These are phyloP conservation scores for Amanita jacksonii DNA, from an alignment of 768 basidiomycete genomes.

Conservation along the genomic window DNA sequence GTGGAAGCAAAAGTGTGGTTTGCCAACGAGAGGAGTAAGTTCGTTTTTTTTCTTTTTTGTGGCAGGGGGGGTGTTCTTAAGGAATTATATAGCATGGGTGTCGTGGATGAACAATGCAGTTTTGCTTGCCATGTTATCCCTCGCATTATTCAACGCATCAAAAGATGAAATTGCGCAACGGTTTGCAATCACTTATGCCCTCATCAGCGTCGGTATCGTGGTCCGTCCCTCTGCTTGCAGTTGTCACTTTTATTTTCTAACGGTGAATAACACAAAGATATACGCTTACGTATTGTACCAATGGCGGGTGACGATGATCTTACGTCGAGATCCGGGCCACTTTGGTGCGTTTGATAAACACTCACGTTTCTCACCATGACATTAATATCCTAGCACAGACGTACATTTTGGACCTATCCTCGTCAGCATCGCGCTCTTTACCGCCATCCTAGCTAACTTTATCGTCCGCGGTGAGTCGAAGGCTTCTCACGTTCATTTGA, in stretches of 20 bases:
- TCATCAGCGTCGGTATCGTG: slow-evolving; percentile 64
- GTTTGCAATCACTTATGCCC: slow-evolving; percentile 79
- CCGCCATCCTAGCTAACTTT: slow-evolving; percentile 85
- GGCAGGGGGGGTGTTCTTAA: background rate
- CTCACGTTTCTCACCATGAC: background rate
- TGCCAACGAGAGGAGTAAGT: slow-evolving; percentile 85
- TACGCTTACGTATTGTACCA: slow-evolving; percentile 88
- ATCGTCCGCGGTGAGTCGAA: slow-evolving; percentile 72
- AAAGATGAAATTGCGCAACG: slow-evolving; percentile 57
- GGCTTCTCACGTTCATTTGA: background rate
- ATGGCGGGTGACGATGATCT: slow-evolving; percentile 83
- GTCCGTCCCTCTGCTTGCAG: slow-evolving; percentile 24
- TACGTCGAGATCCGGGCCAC: slow-evolving; percentile 76
- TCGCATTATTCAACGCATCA: slow-evolving; percentile 86
- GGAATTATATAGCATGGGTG: slow-evolving; percentile 61
- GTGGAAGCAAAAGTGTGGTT: slow-evolving; percentile 98
- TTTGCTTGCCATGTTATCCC: slow-evolving; percentile 73
- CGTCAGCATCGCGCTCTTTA: slow-evolving; percentile 75
- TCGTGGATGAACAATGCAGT: slow-evolving; percentile 85
- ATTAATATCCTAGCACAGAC: slow-evolving; percentile 36
- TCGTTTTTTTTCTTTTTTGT: background rate
- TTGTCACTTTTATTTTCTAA: background rate
- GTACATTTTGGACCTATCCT: slow-evolving; percentile 74
- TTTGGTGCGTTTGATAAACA: slow-evolving; percentile 53
- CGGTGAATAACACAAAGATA: slow-evolving; percentile 26